A percentile compares a stretch with the other conserved stretches of the same genome.
Conservation (phyloP, 768 basidiomycete species). For the Auricularia auricula-judae region DNA sequence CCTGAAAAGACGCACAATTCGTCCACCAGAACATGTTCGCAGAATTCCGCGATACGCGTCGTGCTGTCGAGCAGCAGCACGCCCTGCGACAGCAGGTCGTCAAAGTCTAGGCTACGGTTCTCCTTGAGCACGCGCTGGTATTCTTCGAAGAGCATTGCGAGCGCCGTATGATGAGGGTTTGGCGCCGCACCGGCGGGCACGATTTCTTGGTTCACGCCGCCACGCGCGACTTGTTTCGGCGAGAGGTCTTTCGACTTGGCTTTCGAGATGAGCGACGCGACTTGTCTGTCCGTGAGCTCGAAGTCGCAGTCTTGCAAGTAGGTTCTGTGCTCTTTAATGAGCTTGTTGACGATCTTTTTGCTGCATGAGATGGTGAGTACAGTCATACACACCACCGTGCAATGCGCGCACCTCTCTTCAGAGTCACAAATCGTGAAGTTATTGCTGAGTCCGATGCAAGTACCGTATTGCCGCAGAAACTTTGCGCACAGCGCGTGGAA, state of each 20-base stretch:
- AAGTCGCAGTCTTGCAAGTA: constrained; percentile 36
- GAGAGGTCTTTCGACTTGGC: constrained; percentile 51
- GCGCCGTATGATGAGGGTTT: constrained; percentile 20
- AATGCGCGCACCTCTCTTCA: constrained; percentile 51
- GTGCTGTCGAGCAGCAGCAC: constrained; percentile 48
- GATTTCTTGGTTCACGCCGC: constrained; percentile 3
- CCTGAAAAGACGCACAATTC: constrained; percentile 51
- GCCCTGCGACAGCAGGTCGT: constrained; percentile 69
- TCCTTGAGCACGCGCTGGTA: constrained; percentile 53
- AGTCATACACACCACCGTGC: neutral
- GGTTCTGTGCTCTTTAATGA: constrained; percentile 48
- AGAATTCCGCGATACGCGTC: constrained; percentile 42
- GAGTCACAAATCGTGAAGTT: constrained; percentile 81
- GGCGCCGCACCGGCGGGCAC: constrained; percentile 7
- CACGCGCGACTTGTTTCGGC: constrained; percentile 34
- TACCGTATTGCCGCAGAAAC: constrained; percentile 58
- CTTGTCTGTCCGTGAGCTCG: constrained; percentile 40
- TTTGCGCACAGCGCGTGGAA: constrained; percentile 68
- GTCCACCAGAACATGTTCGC: constrained; percentile 63
- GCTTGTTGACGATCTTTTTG: constrained; percentile 51
- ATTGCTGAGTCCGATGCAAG: constrained; percentile 42
- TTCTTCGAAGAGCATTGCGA: constrained; percentile 43
- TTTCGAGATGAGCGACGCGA: constrained; percentile 58
- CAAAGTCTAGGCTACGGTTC: constrained; percentile 75
- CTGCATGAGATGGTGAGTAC: constrained; percentile 23